phyloP scores from a whole-genome alignment of 2,329 filamentous ascomycete species.

The Nothopassalora personata region DNA sequence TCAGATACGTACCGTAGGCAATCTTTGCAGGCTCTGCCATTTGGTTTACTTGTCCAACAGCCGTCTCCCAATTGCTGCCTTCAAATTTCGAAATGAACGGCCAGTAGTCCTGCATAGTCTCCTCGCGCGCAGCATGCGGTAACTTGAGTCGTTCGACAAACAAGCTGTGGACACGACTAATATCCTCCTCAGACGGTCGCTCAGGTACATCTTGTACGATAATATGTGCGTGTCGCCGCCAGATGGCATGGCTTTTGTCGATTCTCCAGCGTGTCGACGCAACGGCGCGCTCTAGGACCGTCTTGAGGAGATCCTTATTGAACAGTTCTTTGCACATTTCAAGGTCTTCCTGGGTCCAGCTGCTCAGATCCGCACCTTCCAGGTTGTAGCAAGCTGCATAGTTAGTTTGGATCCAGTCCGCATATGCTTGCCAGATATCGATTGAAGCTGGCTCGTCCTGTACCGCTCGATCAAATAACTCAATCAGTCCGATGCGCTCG shows the following conservation, averaged over 20 bases:
- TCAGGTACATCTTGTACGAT: conserved; percentile 62
- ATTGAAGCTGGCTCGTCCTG: conserved; percentile 67
- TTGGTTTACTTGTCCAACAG: conserved; percentile 64
- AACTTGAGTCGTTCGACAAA: conserved; percentile 65
- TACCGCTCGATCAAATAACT: conserved; percentile 66
- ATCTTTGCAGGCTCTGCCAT: conserved; percentile 60
- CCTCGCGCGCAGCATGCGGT: conserved; percentile 70
- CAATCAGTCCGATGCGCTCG: conserved; percentile 63
- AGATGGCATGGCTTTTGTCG: conserved; percentile 70
- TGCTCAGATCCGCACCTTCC: conserved; percentile 42
- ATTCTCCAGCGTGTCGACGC: conserved; percentile 68
- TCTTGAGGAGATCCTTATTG: conserved; percentile 59
- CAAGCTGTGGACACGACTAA: conserved; percentile 62
- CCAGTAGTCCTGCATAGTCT: conserved; percentile 70
- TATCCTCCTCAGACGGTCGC: conserved; percentile 50
- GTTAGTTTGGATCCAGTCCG: conserved; percentile 70
- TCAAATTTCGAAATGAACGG: conserved; percentile 65
- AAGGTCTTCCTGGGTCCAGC: conserved; percentile 62
- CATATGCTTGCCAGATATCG: conserved; percentile 70
- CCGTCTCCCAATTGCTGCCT: conserved; percentile 62
- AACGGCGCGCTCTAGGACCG: conserved; percentile 67
- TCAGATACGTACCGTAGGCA: conserved; percentile 43
- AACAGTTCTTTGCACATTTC: conserved; percentile 66
- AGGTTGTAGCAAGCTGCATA: conserved; percentile 59
- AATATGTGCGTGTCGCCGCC: conserved; percentile 67